Conservation (phyloP, 345 rosid genomes). For the Salix brachista region DNA sequence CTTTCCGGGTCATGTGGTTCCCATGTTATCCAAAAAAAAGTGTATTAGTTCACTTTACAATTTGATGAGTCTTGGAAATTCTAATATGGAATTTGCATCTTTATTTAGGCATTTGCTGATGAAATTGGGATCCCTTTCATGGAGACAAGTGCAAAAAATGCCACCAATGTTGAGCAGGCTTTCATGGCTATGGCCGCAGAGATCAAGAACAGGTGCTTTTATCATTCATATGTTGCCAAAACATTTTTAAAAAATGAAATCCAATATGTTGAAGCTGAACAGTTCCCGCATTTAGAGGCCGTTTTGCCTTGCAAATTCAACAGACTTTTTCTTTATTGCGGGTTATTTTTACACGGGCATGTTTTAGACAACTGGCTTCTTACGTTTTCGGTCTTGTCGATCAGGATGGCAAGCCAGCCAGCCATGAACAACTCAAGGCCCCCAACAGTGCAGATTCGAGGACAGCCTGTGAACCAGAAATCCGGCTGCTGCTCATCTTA, state of each 20-base stretch:
- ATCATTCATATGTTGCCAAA: not conserved
- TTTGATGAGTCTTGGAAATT: not conserved
- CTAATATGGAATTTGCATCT: not conserved
- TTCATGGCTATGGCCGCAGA: slow-evolving; percentile 80
- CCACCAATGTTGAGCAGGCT: slow-evolving; percentile 68
- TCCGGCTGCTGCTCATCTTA: slow-evolving; percentile 70
- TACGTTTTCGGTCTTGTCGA: not conserved
- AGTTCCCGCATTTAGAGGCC: not conserved
- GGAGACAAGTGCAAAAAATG: slow-evolving; percentile 82
- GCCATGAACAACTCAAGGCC: slow-evolving; percentile 57
- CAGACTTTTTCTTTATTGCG: not conserved
- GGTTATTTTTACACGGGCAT: not conserved
- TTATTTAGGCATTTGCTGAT: slow-evolving; percentile 63
- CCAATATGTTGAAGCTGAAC: too few relatives aligned
- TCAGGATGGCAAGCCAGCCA: slow-evolving; percentile 84
- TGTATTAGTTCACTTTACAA: not conserved
- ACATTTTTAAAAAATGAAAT: not conserved
- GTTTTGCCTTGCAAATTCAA: not conserved
- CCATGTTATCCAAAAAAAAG: too few relatives aligned
- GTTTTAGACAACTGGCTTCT: not conserved
- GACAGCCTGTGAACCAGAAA: slow-evolving; percentile 67
- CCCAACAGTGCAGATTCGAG: slow-evolving; percentile 64
- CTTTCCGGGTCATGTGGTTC: too few relatives aligned
- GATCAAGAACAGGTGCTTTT: slow-evolving; percentile 58
- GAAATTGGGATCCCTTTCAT: slow-evolving; percentile 70